Conservation (phyloP, 2,329 filamentous ascomycete species). For the Fusarium sublunatum region DNA sequence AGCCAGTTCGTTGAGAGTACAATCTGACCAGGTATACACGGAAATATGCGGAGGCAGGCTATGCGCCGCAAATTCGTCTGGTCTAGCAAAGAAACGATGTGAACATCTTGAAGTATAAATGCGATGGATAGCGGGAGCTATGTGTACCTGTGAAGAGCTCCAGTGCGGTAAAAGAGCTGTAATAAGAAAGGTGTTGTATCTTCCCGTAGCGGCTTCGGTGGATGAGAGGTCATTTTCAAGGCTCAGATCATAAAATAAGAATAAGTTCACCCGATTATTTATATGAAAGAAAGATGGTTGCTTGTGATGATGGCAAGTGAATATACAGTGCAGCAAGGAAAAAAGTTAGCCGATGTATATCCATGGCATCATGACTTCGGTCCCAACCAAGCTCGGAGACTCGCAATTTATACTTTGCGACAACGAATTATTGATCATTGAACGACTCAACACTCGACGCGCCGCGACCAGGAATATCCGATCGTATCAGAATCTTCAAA, state of each 20-base stretch:
- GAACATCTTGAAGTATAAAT: not conserved
- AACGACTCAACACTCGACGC: not conserved
- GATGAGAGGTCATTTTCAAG: conserved; percentile 30
- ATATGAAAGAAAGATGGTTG: not conserved
- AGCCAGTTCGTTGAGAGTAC: conserved; percentile 83
- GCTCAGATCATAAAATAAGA: not conserved
- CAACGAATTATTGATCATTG: conserved; percentile 5
- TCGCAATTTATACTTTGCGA: conserved; percentile 23
- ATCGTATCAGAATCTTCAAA: no score
- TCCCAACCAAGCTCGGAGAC: conserved; percentile 1
- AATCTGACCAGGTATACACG: conserved; percentile 88
- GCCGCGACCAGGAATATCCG: not conserved
- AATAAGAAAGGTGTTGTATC: conserved; percentile 85
- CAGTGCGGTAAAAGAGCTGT: conserved; percentile 83
- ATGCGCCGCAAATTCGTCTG: conserved; percentile 74
- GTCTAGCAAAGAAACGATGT: conserved; percentile 57
- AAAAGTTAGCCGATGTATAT: conserved; percentile 44
- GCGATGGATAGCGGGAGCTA: not conserved
- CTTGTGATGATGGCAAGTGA: not conserved
- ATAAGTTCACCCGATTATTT: not conserved
- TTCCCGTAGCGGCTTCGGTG: conserved; percentile 67
- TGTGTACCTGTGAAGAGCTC: conserved; percentile 75
- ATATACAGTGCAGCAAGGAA: conserved; percentile 3
- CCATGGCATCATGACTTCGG: conserved; percentile 37
- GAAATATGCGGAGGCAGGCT: conserved; percentile 74